Percentiles rank a stretch among this genome's conserved stretches.
phyloP scores from a whole-genome alignment of 192 early-diverging fungal genomes.

The Jimgerdemannia flammicorona region DNA sequence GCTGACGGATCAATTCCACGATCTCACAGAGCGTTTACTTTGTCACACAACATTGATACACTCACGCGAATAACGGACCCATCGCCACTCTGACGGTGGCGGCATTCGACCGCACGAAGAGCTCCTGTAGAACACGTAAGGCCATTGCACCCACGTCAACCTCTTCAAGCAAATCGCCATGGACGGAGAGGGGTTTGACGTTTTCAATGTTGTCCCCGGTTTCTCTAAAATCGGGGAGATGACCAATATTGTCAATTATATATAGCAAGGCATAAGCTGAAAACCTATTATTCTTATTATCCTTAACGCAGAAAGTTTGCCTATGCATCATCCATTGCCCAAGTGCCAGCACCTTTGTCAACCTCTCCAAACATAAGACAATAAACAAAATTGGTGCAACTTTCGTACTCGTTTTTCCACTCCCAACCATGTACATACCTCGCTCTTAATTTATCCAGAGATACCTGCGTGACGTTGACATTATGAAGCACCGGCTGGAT shows the following conservation, averaged over 20 bases:
- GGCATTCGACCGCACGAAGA: not conserved
- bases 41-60: not conserved
- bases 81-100: not conserved
- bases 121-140: not conserved
- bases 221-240: not conserved
- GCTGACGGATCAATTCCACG: too few species aligned
- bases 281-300: too few species aligned
- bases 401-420: not conserved
- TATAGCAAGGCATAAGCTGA: too few species aligned
- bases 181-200: not conserved
- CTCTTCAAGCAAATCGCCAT: not conserved
- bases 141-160: not conserved
- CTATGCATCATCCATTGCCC: too few species aligned
- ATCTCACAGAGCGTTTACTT: too few species aligned
- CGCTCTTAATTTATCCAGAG: not conserved
- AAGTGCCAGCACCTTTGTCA: too few species aligned
- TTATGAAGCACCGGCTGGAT: constrained; percentile 43
- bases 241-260: too few species aligned
- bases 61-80: not conserved
- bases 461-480: constrained; percentile 1
- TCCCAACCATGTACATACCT: not conserved
- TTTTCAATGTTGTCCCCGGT: not conserved
- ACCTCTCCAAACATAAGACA: too few species aligned
- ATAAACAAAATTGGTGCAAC: not conserved
- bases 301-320: too few species aligned